Conservation (phyloP, 371 early-diverging fungal species). For the Lichtheimia ornata region DNA sequence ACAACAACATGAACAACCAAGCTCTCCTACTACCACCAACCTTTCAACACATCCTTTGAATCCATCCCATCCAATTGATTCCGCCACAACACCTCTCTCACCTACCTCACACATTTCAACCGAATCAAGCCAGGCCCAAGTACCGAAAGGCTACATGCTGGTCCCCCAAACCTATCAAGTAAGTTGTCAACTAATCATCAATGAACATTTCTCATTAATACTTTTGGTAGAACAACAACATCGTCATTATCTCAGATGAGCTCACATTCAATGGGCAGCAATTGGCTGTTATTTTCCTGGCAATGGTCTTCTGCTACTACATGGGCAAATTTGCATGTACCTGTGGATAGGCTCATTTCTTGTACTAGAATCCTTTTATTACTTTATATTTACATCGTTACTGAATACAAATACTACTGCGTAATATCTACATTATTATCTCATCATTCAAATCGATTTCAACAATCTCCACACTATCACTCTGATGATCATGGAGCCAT, state of each 20-base stretch:
- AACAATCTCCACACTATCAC: background rate
- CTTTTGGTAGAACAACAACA: constrained; percentile 29
- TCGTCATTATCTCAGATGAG: constrained; percentile 49
- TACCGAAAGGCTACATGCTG: constrained; percentile 50
- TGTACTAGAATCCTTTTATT: background rate
- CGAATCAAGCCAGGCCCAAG: constrained; percentile 12
- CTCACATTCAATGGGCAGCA: constrained; percentile 54
- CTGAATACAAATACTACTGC: background rate
- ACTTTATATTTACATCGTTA: background rate
- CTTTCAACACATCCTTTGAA: background rate
- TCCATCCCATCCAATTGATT: background rate
- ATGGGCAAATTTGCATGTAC: constrained; percentile 50
- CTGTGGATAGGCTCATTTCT: constrained; percentile 13
- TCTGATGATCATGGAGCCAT: background rate
- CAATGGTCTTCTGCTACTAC: constrained; percentile 53
- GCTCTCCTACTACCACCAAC: too few relatives aligned
- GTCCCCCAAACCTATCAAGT: constrained; percentile 47
- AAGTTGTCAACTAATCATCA: background rate
- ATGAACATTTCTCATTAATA: constrained; percentile 3
- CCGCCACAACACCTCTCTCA: constrained; percentile 1
- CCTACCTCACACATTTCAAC: constrained; percentile 11
- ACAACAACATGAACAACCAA: too few relatives aligned
- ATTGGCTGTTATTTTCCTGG: constrained; percentile 46
- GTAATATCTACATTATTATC: background rate
- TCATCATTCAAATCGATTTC: constrained; percentile 1